Evolutionary conservation across 192 early-diverging fungal genomes (phyloP).

Genomic region (Coemansia javaensis): DNA sequence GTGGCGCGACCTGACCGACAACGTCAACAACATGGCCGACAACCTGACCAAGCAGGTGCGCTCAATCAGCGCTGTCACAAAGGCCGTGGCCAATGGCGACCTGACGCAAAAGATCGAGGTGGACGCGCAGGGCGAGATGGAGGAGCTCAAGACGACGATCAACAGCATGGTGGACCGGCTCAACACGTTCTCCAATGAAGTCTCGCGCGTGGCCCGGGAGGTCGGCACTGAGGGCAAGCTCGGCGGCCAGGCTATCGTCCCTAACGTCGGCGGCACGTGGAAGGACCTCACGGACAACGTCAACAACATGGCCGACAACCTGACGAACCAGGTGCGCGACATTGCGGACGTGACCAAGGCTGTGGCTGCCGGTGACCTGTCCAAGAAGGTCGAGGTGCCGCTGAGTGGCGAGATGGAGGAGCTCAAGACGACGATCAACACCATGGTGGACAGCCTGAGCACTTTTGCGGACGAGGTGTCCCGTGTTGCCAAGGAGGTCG

Average conservation of each 20-base stretch:
- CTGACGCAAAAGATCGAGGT: conserved; percentile 57
- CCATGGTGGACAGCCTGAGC: conserved; percentile 51
- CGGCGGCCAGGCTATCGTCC: conserved; percentile 60
- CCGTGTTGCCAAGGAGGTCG: conserved; percentile 65
- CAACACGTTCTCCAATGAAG: conserved; percentile 58
- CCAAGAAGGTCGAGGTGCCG: conserved; percentile 10
- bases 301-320: conserved; percentile 61
- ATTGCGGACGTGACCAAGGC: conserved; percentile 59
- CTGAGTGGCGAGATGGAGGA: conserved; percentile 57
- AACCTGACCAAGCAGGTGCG: conserved; percentile 65
- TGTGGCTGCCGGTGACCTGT: conserved; percentile 55
- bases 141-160: conserved; percentile 57
- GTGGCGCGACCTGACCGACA: conserved; percentile 65
- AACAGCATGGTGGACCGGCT: conserved; percentile 68
- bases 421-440: conserved; percentile 60
- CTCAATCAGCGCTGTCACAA: conserved; percentile 62
- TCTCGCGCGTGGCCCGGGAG: conserved; percentile 58
- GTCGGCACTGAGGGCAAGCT: conserved; percentile 66
- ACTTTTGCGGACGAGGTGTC: conserved; percentile 59
- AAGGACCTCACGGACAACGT: conserved; percentile 43
- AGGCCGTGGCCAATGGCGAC: conserved; percentile 63
- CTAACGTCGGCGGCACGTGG: conserved; percentile 58
- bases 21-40: conserved; percentile 67
- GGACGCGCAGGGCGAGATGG: conserved; percentile 57
- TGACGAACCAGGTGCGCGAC: conserved; percentile 62